Percentiles rank a stretch among this genome's conserved stretches.
These are phyloP conservation scores for Geotrichum europaeum DNA, from an alignment of 1,139 yeast species.

Conservation along the genomic window DNA sequence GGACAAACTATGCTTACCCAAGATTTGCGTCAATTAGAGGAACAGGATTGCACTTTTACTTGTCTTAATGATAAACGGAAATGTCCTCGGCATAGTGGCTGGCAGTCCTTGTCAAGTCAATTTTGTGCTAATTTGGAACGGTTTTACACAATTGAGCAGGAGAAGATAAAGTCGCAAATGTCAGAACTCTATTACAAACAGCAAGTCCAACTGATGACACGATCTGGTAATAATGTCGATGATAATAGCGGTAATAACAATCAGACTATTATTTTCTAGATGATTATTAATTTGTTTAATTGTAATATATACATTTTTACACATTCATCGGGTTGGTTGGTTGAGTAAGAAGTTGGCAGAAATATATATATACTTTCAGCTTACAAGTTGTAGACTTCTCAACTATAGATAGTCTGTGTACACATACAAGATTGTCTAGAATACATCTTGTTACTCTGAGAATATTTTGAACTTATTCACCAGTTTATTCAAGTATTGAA, in stretches of 20 bases:
- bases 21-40: slow-evolving; percentile 9
- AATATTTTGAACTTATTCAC: too few species aligned
- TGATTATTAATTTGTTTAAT: background rate
- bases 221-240: slow-evolving; percentile 10
- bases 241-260: background rate
- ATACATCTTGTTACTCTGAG: too few species aligned
- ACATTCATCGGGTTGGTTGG: too few species aligned
- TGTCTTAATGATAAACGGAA: slow-evolving; percentile 62
- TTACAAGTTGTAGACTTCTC: too few species aligned
- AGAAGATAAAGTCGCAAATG: slow-evolving; percentile 11
- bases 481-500: too few species aligned
- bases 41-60: slow-evolving; percentile 24
- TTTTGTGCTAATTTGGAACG: slow-evolving; percentile 37
- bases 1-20: slow-evolving; percentile 3
- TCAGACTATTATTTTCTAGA: background rate
- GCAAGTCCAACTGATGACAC: slow-evolving; percentile 16
- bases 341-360: too few species aligned
- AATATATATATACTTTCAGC: too few species aligned
- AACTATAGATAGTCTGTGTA: too few species aligned
- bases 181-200: slow-evolving; percentile 18
- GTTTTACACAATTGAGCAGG: slow-evolving; percentile 34
- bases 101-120: slow-evolving; percentile 54
- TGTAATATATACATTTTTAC: background rate
- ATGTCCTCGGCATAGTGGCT: slow-evolving; percentile 60
- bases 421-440: too few species aligned